A percentile compares a stretch with the other conserved stretches of the same genome.
These are phyloP conservation scores for Tuber indicum DNA, from an alignment of 495 filamentous ascomycete species.

Conservation along the genomic window DNA sequence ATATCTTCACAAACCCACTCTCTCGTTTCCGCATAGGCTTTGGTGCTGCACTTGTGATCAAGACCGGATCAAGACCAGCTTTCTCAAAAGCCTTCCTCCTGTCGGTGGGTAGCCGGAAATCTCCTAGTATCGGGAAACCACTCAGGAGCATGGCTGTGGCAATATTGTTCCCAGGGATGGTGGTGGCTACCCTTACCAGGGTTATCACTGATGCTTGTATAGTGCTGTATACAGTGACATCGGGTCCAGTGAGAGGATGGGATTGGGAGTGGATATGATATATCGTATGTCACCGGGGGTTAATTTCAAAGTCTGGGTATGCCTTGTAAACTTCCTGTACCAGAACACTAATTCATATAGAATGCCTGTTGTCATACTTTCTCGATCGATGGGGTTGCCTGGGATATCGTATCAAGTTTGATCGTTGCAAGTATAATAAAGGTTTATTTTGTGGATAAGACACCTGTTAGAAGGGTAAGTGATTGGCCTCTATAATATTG, in stretches of 20 bases:
- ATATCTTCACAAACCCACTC: too few relatives aligned
- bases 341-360: not conserved
- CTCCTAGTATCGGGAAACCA: too few relatives aligned
- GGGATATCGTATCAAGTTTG: not conserved
- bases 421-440: not conserved
- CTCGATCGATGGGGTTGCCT: not conserved
- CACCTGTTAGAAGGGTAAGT: not conserved
- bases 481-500: not conserved
- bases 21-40: too few relatives aligned
- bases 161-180: too few relatives aligned
- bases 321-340: not conserved
- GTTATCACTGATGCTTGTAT: too few relatives aligned
- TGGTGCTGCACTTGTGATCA: too few relatives aligned
- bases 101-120: too few relatives aligned
- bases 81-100: too few relatives aligned
- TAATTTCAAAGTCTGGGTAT: not conserved
- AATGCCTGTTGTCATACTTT: not conserved
- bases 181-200: too few relatives aligned
- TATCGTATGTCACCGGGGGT: not conserved
- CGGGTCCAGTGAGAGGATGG: not conserved
- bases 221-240: too few relatives aligned
- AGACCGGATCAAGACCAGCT: too few relatives aligned
- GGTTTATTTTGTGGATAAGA: not conserved
- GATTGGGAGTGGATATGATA: not conserved
- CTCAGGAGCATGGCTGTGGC: too few relatives aligned